phyloP scores from a whole-genome alignment of 768 basidiomycete genomes.

The Trametes maxima region DNA sequence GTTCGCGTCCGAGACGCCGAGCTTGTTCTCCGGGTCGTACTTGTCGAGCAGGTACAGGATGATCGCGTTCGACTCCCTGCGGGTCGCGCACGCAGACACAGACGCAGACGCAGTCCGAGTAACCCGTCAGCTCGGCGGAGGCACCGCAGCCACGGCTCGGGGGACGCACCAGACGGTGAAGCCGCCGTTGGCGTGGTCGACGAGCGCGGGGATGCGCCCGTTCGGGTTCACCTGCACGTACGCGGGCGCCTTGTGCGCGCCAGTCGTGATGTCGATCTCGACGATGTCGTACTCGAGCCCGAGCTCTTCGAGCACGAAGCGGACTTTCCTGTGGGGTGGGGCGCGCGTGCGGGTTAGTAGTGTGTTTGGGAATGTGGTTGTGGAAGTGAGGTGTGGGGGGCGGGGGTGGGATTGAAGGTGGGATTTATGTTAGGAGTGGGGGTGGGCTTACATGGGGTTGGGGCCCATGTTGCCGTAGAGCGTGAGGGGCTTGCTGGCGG shows the following conservation, averaged over 20 bases:
- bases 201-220: constrained; percentile 37
- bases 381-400: too few species aligned
- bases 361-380: too few species aligned
- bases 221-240: constrained; percentile 30
- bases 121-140: too few species aligned
- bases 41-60: constrained; percentile 41
- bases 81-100: too few species aligned
- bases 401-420: too few species aligned
- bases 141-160: too few species aligned
- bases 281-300: constrained; percentile 32
- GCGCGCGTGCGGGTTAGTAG: too few species aligned
- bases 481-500: too few species aligned
- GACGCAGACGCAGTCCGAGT: too few species aligned
- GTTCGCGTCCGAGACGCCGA: neutral
- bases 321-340: constrained; percentile 12
- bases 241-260: constrained; percentile 46
- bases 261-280: constrained; percentile 34
- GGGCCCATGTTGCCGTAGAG: too few species aligned
- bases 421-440: too few species aligned
- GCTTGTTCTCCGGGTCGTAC: constrained; percentile 43
- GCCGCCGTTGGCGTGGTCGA: constrained; percentile 32
- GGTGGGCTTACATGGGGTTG: too few species aligned
- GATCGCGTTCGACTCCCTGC: constrained; percentile 34
- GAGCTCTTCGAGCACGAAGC: constrained; percentile 32
- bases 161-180: constrained; percentile 29